A percentile compares a stretch with the other conserved stretches of the same genome.
phyloP scores from a whole-genome alignment of 192 early-diverging fungal species.

The Geranomyces variabilis region DNA sequence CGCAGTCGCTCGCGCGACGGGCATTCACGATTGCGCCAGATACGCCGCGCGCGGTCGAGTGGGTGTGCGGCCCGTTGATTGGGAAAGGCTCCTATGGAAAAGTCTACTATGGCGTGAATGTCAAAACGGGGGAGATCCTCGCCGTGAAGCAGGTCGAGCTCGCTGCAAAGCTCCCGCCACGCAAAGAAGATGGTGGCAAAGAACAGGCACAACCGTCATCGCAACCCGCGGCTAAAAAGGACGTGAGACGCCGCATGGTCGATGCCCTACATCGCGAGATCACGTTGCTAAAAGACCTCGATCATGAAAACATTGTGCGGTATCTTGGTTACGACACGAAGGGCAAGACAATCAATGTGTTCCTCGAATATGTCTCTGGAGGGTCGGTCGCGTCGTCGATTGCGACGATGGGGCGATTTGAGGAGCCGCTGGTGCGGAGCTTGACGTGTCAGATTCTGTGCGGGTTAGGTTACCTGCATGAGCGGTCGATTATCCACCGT shows the following conservation, averaged over 20 bases:
- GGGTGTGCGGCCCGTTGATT: constrained; percentile 93
- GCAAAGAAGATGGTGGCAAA: neutral
- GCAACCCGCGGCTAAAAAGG: neutral
- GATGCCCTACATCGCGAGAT: constrained; percentile 91
- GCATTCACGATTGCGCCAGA: constrained; percentile 36
- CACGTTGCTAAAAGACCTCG: constrained; percentile 82
- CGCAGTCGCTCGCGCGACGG: constrained; percentile 1
- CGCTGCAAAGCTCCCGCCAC: constrained; percentile 5
- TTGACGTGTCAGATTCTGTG: constrained; percentile 90
- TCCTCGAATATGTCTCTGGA: constrained; percentile 97
- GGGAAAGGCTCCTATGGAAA: constrained; percentile 92
- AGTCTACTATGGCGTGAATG: constrained; percentile 92
- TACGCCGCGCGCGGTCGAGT: constrained; percentile 47
- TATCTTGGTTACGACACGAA: constrained; percentile 89
- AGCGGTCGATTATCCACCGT: constrained; percentile 92
- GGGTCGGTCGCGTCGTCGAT: constrained; percentile 89
- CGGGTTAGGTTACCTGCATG: constrained; percentile 94
- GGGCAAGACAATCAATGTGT: constrained; percentile 81
- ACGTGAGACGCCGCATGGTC: constrained; percentile 59
- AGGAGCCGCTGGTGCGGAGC: constrained; percentile 77
- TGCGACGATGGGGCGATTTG: constrained; percentile 85
- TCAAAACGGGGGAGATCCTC: constrained; percentile 81
- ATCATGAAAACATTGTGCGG: constrained; percentile 94
- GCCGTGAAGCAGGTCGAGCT: constrained; percentile 59
- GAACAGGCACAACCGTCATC: neutral